Percentiles rank a stretch among this genome's conserved stretches.
Evolutionary conservation across 345 rosid species (phyloP).

Genomic region (Psidium friedrichsthalianum): DNA sequence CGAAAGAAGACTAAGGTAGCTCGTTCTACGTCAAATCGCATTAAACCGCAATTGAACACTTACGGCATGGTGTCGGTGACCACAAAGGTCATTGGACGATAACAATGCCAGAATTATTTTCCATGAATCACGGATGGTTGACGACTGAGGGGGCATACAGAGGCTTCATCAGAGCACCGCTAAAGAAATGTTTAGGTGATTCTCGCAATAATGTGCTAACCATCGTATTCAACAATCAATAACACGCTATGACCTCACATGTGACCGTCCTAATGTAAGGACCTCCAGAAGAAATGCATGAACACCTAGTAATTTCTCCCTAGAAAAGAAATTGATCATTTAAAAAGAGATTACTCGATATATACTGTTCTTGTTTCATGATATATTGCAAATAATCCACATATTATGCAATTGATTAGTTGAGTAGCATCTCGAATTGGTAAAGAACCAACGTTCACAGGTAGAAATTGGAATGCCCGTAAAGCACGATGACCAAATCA

Average conservation of each 20-base stretch:
- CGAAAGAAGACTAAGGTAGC: not conserved
- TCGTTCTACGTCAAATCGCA: not conserved
- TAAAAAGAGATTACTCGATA: not conserved
- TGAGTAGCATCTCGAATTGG: not conserved
- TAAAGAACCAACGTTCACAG: not conserved
- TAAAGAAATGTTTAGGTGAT: not conserved
- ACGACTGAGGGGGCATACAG: not conserved
- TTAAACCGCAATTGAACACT: too few relatives aligned
- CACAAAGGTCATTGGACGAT: not conserved
- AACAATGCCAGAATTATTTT: not conserved
- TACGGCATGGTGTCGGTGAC: not conserved
- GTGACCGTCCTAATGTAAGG: not conserved
- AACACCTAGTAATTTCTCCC: not conserved
- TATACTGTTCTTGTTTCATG: not conserved
- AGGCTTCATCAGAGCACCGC: not conserved
- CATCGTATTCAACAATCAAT: accelerated
- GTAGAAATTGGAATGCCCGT: not conserved
- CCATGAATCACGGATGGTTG: not conserved
- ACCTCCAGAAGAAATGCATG: not conserved
- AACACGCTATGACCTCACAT: not conserved
- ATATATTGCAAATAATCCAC: not conserved
- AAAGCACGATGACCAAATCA: not conserved
- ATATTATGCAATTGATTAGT: not conserved
- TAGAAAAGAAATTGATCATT: not conserved
- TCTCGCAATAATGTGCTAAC: not conserved